These are phyloP conservation scores for Suillus fuscotomentosus DNA, from an alignment of 768 basidiomycete genomes.

Conservation along the genomic window DNA sequence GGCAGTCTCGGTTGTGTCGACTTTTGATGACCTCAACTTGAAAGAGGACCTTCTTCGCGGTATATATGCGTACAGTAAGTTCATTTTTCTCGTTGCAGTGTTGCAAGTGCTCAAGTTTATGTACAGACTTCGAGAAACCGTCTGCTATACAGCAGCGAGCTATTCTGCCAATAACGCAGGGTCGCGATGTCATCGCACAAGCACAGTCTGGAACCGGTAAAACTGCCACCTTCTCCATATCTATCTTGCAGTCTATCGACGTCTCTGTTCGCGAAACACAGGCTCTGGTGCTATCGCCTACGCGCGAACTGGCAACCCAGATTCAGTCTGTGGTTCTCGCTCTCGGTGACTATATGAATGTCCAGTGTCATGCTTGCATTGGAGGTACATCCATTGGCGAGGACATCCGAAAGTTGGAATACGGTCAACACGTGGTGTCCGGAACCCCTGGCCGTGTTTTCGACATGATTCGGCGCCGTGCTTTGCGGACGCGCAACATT, in stretches of 20 bases:
- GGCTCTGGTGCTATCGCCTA: slow-evolving; percentile 94
- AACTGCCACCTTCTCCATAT: slow-evolving; percentile 98
- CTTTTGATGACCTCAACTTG: slow-evolving; percentile 86
- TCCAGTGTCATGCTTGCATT: slow-evolving; percentile 98
- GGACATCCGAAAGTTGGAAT: slow-evolving; percentile 95
- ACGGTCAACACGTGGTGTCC: slow-evolving; percentile 96
- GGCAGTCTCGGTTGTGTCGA: slow-evolving; percentile 84
- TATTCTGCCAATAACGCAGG: slow-evolving; percentile 93
- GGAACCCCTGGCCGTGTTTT: slow-evolving; percentile 98
- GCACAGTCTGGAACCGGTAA: slow-evolving; percentile 99
- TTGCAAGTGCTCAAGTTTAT: slow-evolving; percentile 6
- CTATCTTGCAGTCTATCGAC: slow-evolving; percentile 97
- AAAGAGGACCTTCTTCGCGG: slow-evolving; percentile 96
- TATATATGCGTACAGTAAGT: slow-evolving; percentile 95
- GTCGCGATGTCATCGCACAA: slow-evolving; percentile 97
- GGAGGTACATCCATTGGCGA: slow-evolving; percentile 97
- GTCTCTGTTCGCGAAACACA: slow-evolving; percentile 92
- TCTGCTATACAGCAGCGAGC: slow-evolving; percentile 99
- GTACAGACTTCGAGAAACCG: slow-evolving; percentile 90
- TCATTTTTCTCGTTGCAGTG: background rate
- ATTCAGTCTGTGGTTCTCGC: slow-evolving; percentile 97
- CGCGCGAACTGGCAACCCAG: slow-evolving; percentile 98
- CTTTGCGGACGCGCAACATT: slow-evolving; percentile 92
- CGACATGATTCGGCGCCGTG: slow-evolving; percentile 96
- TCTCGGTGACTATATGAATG: slow-evolving; percentile 98